These are phyloP conservation scores for Cryptomeria japonica DNA, from an alignment of 75 land plant species.

Conservation along the genomic window DNA sequence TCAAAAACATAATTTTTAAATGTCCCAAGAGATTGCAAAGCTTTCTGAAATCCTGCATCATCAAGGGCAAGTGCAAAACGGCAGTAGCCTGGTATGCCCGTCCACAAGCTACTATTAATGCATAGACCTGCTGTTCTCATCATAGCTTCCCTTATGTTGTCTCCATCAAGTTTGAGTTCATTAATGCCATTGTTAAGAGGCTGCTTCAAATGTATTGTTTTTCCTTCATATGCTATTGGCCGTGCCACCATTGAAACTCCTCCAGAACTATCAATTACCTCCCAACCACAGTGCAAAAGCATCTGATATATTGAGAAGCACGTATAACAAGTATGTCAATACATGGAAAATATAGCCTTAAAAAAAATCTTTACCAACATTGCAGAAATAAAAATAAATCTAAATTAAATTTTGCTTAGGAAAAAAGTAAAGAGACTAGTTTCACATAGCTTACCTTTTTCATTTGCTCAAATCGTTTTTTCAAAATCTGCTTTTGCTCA, in stretches of 20 bases:
- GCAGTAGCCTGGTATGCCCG: conserved; percentile 81
- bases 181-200: conserved; percentile 15
- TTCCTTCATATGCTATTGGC: conserved; percentile 74
- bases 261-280: conserved; percentile 55
- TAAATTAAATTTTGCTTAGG: too few species aligned
- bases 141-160: conserved; percentile 75
- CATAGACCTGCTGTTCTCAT: conserved; percentile 65
- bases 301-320: conserved; percentile 38
- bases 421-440: background rate
- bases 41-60: conserved; percentile 49
- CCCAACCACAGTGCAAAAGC: conserved; percentile 85
- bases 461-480: conserved; percentile 43
- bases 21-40: conserved; percentile 55
- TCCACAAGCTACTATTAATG: conserved; percentile 83
- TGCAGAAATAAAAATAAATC: background rate
- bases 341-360: background rate
- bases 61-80: conserved; percentile 83
- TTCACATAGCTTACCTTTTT: conserved; percentile 49
- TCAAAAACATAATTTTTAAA: conserved; percentile 52
- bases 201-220: conserved; percentile 22
- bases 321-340: background rate
- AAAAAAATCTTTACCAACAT: conserved; percentile 2
- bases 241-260: conserved; percentile 91
- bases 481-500: conserved; percentile 50
- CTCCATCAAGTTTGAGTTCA: conserved; percentile 39